A percentile compares a stretch with the other conserved stretches of the same genome.
These are phyloP conservation scores for Tetrapisispora phaffii DNA, from an alignment of 805 yeast species.

Conservation along the genomic window DNA sequence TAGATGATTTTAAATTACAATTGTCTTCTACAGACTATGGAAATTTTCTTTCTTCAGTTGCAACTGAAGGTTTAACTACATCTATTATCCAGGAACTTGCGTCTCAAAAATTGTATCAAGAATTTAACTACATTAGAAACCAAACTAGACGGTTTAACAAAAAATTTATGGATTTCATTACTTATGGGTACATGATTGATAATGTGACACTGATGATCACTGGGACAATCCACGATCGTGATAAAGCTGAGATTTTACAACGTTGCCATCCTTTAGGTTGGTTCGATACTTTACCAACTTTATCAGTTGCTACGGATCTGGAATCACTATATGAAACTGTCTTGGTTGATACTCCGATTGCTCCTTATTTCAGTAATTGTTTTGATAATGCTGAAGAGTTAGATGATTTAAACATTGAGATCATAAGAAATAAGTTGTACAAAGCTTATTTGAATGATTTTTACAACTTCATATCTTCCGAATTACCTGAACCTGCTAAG, in stretches of 20 bases:
- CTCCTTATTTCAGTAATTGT: constrained; percentile 90
- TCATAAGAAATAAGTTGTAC: constrained; percentile 83
- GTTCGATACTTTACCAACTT: constrained; percentile 95
- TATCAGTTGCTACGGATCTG: constrained; percentile 88
- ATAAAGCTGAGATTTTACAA: constrained; percentile 73
- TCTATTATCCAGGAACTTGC: constrained; percentile 76
- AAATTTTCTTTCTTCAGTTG: constrained; percentile 71
- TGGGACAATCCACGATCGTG: constrained; percentile 93
- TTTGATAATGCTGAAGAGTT: constrained; percentile 75
- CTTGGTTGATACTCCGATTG: constrained; percentile 91
- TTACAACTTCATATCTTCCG: constrained; percentile 47
- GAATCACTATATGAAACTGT: constrained; percentile 90
- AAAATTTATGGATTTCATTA: constrained; percentile 81
- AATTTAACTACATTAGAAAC: constrained; percentile 74
- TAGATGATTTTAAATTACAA: constrained; percentile 90
- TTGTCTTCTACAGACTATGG: constrained; percentile 95
- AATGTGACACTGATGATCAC: constrained; percentile 92
- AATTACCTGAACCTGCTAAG: constrained; percentile 64
- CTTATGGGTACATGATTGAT: constrained; percentile 97
- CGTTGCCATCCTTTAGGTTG: constrained; percentile 97
- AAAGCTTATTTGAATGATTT: constrained; percentile 91
- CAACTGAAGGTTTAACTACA: constrained; percentile 70
- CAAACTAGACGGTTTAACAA: constrained; percentile 76
- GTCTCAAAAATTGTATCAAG: constrained; percentile 61
- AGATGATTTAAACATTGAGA: constrained; percentile 92